phyloP scores from a whole-genome alignment of 768 basidiomycete genomes.

The Agrocybe pediades region DNA sequence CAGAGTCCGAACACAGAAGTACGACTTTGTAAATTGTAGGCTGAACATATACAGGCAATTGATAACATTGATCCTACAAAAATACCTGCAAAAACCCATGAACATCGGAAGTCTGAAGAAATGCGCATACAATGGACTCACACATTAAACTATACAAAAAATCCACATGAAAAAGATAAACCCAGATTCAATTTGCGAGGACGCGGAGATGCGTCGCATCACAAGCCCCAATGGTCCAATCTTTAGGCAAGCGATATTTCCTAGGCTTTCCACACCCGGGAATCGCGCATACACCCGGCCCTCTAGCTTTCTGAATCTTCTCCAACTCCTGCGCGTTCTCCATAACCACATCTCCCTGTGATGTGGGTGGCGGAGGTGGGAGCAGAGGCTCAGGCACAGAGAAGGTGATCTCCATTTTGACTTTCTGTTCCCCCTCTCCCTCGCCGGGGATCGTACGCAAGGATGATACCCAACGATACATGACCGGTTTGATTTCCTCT shows the following conservation, averaged over 20 bases:
- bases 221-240: constrained; percentile 67
- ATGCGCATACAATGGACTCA: background rate
- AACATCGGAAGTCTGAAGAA: background rate
- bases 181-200: constrained; percentile 37
- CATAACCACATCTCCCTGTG: constrained; percentile 1
- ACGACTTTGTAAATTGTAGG: background rate
- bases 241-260: constrained; percentile 67
- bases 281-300: constrained; percentile 50
- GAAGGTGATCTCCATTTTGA: constrained; percentile 53
- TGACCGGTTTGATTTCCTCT: constrained; percentile 46
- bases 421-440: constrained; percentile 12
- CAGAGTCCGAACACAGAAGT: constrained; percentile 2
- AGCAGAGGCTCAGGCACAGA: constrained; percentile 45
- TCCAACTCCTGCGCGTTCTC: constrained; percentile 11
- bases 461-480: constrained; percentile 77
- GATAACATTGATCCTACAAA: background rate
- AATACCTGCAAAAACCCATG: background rate
- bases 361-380: constrained; percentile 1
- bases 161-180: background rate
- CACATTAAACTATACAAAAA: constrained; percentile 7
- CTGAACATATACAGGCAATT: background rate
- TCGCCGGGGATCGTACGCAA: constrained; percentile 31
- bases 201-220: constrained; percentile 66
- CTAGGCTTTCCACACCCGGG: constrained; percentile 54
- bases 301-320: constrained; percentile 17